Base-by-base conservation (phyloP, 441 rosid genomes). In the Erodium trifolium region DNA sequence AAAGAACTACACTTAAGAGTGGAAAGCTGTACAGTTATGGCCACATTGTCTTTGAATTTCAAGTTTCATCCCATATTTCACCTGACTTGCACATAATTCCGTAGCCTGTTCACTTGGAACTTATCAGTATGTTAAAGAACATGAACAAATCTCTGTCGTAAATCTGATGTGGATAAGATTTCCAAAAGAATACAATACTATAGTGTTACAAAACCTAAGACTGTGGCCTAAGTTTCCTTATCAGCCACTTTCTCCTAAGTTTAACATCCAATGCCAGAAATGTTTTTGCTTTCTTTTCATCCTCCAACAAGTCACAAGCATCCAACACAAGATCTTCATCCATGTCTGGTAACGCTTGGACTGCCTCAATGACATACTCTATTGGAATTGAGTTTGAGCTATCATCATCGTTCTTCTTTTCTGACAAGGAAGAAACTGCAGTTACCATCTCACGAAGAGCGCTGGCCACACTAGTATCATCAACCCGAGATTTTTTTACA, bases 231-330 rank as follows among this genome's bases (percentile, higher is more conserved):
- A 93, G 96, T 80, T 93, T 93, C 67, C 94, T 86, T 10, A 85
- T 72, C 53, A 93, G 63, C 98, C 96, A 91, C 74, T 85, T 93
- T 80, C 77, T 91, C 51, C 93, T 81, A 71, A 93, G 67, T 0
- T 83, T 43, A 27, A 75, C 69, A 55, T 88, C 87, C 69, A 91
- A 80, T 18, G 97, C 97, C 82, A 93, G 69, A 71, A 91, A 91
- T 4, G 86, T 89, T 80, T 86, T 93, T 12, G 95, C 93, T 78
- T 86, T 93, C 35, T 73, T 88, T 69, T 91, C 90, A 43, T 93
- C 96, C 85, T 91, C 96, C 59, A 91, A 68, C 43, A 91, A 87
- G 80, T 93, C 94, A 75, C 94, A 89, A 41, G 89, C 97, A 82
- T 90, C 97, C 71, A 93, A 72, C 78, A 89, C 57, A 60, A 93